Evolutionary conservation across 805 yeast species (phyloP), one percentile per base, ranked within the genome.

Genomic region (Brettanomyces custersianus): DNA sequence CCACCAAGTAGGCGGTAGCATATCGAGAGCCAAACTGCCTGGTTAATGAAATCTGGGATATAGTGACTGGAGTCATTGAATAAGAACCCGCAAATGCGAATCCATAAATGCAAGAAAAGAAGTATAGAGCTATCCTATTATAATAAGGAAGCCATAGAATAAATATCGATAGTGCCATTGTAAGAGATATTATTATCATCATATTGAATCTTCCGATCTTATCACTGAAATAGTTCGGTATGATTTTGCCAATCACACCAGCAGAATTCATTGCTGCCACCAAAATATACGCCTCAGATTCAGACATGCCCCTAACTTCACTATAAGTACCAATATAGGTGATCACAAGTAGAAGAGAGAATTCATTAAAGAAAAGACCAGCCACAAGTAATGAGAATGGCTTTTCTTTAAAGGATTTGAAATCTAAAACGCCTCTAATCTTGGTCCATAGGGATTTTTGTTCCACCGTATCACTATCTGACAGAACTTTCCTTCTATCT

Each of bases 1-100:
- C 75, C 40, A 75, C 51, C 37, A 74, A 74, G 52, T 76, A 79
- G 45, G 76, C 66, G n/a, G 84, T 69, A 0, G 87, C 87, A 47
- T 72, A 80, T 16, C 80, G 58, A 40, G 72, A 74, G 20, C 88
- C 88, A 51, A 80, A 80, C 35, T 74, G 70, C 39, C 66, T 62
- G 1, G 76, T 73, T 6, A 67, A 67, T 12, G 78, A 70, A 11
- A 80, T 71, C 38, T 70, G 70, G 0, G 79, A 68, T 29, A 77
- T 63, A 34, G 83, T 72, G 7, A 73, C 80, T 0, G 86, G 83
- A 0, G 78, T 69, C 39, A 80, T 52, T 1, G 82, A 67, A 32
- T 78, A 62, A 4, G 77, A 71, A 18, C 80, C 68, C 4, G 81
- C 70, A 24, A 72, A 65, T 38, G 69, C 67, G 41, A 76, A 69